Conservation (phyloP, 371 early-diverging fungal genomes). For the Mucor mucedo region DNA sequence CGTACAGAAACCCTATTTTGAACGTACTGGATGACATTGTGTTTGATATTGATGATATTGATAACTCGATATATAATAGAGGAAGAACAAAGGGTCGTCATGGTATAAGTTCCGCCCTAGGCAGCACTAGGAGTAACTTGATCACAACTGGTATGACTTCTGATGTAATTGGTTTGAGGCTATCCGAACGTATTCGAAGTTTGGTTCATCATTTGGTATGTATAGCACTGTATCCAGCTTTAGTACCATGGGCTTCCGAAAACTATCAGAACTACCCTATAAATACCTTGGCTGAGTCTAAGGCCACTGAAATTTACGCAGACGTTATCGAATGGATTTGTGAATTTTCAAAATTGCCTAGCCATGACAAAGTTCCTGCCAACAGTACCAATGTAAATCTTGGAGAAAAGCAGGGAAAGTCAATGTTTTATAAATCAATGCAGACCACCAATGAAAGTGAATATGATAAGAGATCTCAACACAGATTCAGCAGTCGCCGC, state of each 20-base stretch:
- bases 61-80: not conserved
- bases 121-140: not conserved
- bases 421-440: not conserved
- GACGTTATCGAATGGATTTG: conserved; percentile 37
- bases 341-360: not conserved
- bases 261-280: conserved; percentile 16
- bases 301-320: conserved; percentile 28
- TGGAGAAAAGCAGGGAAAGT: not conserved
- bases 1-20: conserved; percentile 1
- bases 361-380: not conserved
- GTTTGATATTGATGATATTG: conserved; percentile 11
- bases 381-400: not conserved
- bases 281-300: conserved; percentile 28
- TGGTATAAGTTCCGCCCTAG: not conserved
- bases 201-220: conserved; percentile 31
- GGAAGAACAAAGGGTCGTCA: not conserved
- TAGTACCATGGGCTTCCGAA: conserved; percentile 35
- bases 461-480: not conserved
- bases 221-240: conserved; percentile 36
- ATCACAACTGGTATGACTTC: not conserved
- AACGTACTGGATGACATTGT: conserved; percentile 16
- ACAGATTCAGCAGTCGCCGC: not conserved
- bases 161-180: not conserved
- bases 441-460: not conserved
- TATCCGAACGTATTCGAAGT: conserved; percentile 32